These are phyloP conservation scores for Taxillus chinensis DNA, from an alignment of 164 flowering plant species.

Conservation along the genomic window DNA sequence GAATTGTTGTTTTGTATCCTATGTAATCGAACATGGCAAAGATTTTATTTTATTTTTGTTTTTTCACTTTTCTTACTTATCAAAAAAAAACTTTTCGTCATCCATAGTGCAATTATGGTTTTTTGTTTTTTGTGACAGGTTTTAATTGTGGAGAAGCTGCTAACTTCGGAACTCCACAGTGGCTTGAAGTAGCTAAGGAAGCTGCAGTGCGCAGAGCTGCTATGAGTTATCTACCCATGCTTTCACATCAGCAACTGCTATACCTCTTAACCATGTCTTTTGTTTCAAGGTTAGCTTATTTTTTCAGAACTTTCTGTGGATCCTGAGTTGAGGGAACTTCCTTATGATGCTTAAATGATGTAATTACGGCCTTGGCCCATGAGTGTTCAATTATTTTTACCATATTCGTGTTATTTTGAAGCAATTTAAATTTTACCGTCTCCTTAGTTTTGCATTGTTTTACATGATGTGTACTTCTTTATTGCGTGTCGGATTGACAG, in stretches of 20 bases:
- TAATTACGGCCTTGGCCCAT: background rate
- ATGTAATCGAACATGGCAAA: background rate
- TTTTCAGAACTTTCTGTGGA: background rate
- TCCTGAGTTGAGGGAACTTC: background rate
- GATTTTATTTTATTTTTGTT: background rate
- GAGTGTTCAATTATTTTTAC: too few species aligned
- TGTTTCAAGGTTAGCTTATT: constrained; percentile 56
- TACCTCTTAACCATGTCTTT: constrained; percentile 93
- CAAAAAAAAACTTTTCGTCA: background rate
- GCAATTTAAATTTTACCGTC: too few species aligned
- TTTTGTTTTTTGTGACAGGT: constrained; percentile 28
- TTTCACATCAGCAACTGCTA: constrained; percentile 92
- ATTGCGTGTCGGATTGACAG: too few species aligned
- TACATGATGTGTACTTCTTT: too few species aligned
- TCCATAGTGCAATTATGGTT: background rate
- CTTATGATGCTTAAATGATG: background rate
- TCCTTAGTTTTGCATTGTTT: too few species aligned
- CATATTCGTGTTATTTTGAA: too few species aligned
- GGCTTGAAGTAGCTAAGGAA: constrained; percentile 93
- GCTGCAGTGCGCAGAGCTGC: constrained; percentile 98
- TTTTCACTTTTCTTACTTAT: background rate
- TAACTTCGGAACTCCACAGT: constrained; percentile 90
- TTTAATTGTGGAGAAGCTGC: constrained; percentile 99
- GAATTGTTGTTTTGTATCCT: background rate
- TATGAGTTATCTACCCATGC: constrained; percentile 96